These are phyloP conservation scores for Mycogone perniciosa DNA, from an alignment of 2,329 filamentous ascomycete species.

Conservation along the genomic window DNA sequence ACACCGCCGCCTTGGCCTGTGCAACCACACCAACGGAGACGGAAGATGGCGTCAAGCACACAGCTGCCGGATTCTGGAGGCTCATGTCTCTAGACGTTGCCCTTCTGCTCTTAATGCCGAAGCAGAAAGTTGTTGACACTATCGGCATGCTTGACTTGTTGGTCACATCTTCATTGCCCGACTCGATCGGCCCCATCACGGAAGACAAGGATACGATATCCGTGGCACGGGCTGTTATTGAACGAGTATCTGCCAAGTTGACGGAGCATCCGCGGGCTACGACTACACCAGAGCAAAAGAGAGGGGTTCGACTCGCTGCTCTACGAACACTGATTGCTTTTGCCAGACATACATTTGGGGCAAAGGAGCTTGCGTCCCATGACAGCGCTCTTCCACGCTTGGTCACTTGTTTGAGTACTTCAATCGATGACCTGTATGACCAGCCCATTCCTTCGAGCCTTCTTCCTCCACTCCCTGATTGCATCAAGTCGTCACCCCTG, in stretches of 20 bases:
- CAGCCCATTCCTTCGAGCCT: slow-evolving; percentile 38
- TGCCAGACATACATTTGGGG: slow-evolving; percentile 55
- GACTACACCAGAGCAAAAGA: slow-evolving; percentile 32
- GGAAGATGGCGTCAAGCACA: slow-evolving; percentile 24
- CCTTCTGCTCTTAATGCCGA: slow-evolving; percentile 59
- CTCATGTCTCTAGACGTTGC: slow-evolving; percentile 60
- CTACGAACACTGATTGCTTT: slow-evolving; percentile 55
- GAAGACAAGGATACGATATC: slow-evolving; percentile 37
- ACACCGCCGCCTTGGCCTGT: slow-evolving; percentile 56
- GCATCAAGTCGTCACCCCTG: slow-evolving; percentile 3
- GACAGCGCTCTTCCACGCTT: slow-evolving; percentile 66
- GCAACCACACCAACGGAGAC: slow-evolving; percentile 31
- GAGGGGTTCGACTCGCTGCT: slow-evolving; percentile 39
- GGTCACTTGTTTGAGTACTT: slow-evolving; percentile 55
- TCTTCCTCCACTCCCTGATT: slow-evolving; percentile 21
- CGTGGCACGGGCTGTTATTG: slow-evolving; percentile 46
- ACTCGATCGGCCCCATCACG: slow-evolving; percentile 60
- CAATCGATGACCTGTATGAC: slow-evolving; percentile 71
- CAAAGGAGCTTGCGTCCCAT: slow-evolving; percentile 60
- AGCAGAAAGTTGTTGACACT: slow-evolving; percentile 59
- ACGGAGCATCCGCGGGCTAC: slow-evolving; percentile 44
- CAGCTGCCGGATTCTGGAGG: slow-evolving; percentile 55
- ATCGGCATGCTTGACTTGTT: slow-evolving; percentile 59
- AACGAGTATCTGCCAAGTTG: slow-evolving; percentile 57
- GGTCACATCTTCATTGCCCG: slow-evolving; percentile 55